Base-by-base conservation (phyloP, 139 green algal genomes). In the Coelastrella sp. region DNA sequence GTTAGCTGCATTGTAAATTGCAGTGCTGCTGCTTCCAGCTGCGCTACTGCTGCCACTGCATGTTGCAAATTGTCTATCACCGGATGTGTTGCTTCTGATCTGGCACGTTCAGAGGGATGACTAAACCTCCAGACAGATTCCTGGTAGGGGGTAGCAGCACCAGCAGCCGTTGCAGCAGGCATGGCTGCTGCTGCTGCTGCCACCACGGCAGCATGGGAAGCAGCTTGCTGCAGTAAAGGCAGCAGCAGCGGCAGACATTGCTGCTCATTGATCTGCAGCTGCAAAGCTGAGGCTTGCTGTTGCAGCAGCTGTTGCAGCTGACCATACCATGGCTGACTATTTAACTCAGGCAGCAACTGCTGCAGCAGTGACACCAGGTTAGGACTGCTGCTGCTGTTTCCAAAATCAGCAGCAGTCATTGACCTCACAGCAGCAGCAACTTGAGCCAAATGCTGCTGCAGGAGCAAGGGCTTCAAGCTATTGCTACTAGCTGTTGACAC, bases 1-100 rank as follows among this genome's bases (percentile, higher is more conserved):
- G 62, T 85, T 23, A 37, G 90, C 7, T 5, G 75, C 85, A 59
- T 63, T 67, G 45, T 37, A 15, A 84, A 79, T 51, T 79, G 51
- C 43, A 91, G 43, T 32, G 90, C 23, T 2, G 80, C 85, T 35
- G 53, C 59, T 73, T 94, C 93, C 11, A 93, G 15, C 2, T 81
- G 90, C 13, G 72, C 77, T 8, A 94, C 63, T 5, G 87, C 87
- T 1, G 64, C 45, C 0, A 96, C 41, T 9, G 85, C 17, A 0
- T 92, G 89, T 23, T 90, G 85, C 53, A 94, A 72, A 72, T 85
- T 89, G 76, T 95, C 91, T 0, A 95, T n/a, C 2, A 81, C 85
- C 3, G 92, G 84, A 76, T 96, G 94, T 0, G 57, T 30, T 0
- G 92, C 86, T 9, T 88, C 89, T 27, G 30, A 73, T n/a, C 86